These are phyloP conservation scores for Helichrysum umbraculigerum DNA, from an alignment of 129 eudicot species.

Conservation along the genomic window DNA sequence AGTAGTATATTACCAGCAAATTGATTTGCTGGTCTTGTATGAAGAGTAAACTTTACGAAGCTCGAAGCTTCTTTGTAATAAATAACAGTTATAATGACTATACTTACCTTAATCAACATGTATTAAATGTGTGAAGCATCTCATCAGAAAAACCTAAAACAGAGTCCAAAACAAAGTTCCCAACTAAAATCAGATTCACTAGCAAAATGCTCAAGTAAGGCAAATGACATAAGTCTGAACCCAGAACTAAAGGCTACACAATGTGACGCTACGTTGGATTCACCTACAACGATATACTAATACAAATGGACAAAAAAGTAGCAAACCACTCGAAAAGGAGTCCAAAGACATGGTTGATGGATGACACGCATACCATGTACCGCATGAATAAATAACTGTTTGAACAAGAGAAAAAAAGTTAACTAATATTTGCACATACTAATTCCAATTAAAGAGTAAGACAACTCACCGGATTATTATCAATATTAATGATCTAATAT, in stretches of 20 bases:
- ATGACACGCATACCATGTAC: neutral
- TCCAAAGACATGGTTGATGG: neutral
- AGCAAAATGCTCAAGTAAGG: neutral
- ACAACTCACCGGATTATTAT: conserved; percentile 57
- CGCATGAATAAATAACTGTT: neutral
- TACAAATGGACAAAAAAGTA: neutral
- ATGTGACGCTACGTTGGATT: neutral
- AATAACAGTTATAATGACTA: too few relatives aligned
- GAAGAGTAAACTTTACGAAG: neutral
- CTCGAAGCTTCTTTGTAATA: neutral
- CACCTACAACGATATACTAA: neutral
- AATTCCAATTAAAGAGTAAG: conserved; percentile 26
- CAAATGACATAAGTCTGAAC: too few relatives aligned
- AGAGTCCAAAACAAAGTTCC: neutral
- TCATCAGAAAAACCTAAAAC: neutral
- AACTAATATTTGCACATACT: conserved; percentile 19
- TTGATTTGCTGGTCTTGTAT: neutral
- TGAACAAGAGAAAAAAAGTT: conserved; percentile 1
- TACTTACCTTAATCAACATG: neutral
- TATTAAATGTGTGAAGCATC: neutral
- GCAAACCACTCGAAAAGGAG: neutral
- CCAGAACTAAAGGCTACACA: neutral
- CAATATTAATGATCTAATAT: conserved; percentile 43
- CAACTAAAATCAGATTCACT: neutral
- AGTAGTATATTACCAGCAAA: neutral